Evolutionary conservation across 495 filamentous ascomycete species (phyloP).

Genomic region (Acidomyces sp.): DNA sequence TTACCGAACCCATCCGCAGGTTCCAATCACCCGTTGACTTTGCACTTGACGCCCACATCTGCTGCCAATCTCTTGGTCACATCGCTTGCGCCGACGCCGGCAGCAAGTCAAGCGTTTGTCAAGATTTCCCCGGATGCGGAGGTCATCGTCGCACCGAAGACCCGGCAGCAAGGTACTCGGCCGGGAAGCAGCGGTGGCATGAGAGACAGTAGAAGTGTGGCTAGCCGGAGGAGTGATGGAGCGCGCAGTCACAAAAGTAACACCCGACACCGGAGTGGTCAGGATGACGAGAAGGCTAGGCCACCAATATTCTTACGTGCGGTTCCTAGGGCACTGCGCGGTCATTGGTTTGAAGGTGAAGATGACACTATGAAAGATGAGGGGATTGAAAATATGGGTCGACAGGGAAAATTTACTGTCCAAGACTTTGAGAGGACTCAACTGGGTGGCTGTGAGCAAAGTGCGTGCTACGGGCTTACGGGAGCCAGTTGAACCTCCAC

Average conservation of each 20-base stretch:
- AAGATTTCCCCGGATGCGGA: slow-evolving; percentile 90
- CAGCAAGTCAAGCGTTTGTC: slow-evolving; percentile 61
- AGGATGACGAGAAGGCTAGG: slow-evolving; percentile 22
- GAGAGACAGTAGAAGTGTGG: slow-evolving; percentile 58
- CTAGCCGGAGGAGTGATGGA: slow-evolving; percentile 55
- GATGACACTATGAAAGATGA: slow-evolving; percentile 38
- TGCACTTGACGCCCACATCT: slow-evolving; percentile 90
- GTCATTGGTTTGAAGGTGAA: slow-evolving; percentile 60
- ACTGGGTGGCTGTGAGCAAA: slow-evolving; percentile 61
- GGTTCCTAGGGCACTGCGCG: slow-evolving; percentile 50
- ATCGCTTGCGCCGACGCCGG: slow-evolving; percentile 58
- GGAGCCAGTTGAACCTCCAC: slow-evolving; percentile 58
- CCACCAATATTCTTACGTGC: slow-evolving; percentile 46
- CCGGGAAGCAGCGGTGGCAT: slow-evolving; percentile 36
- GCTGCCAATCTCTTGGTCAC: slow-evolving; percentile 82
- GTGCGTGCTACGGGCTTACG: slow-evolving; percentile 70
- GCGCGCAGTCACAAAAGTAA: slow-evolving; percentile 61
- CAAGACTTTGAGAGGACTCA: slow-evolving; percentile 56
- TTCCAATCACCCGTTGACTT: slow-evolving; percentile 63
- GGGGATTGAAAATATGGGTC: slow-evolving; percentile 71
- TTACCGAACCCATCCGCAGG: slow-evolving; percentile 67
- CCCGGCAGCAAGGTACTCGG: slow-evolving; percentile 34
- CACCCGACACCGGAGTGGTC: slow-evolving; percentile 39
- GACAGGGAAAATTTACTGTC: slow-evolving; percentile 59
- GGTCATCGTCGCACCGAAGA: slow-evolving; percentile 91